A percentile compares a stretch with the other conserved stretches of the same genome.
These are phyloP conservation scores for Suhomyces vadensis DNA, from an alignment of 805 yeast genomes.

Conservation along the genomic window DNA sequence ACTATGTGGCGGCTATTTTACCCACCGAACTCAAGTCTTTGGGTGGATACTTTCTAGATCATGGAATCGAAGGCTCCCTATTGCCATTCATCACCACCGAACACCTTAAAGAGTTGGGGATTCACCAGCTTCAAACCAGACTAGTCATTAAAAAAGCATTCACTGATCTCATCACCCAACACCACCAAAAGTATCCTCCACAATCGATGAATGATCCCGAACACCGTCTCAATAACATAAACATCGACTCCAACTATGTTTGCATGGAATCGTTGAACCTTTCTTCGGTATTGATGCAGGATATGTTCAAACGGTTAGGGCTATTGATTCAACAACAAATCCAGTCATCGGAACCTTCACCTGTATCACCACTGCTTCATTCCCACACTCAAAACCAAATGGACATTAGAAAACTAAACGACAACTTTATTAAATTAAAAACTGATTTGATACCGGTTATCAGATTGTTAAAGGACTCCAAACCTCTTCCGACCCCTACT, in stretches of 20 bases:
- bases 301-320: slow-evolving; percentile 30
- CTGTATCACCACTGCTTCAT: slow-evolving; percentile 16
- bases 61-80: slow-evolving; percentile 72
- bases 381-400: slow-evolving; percentile 12
- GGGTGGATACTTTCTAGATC: slow-evolving; percentile 44
- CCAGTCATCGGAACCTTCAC: slow-evolving; percentile 13
- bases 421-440: slow-evolving; percentile 55
- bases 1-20: slow-evolving; percentile 26
- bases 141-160: slow-evolving; percentile 61
- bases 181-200: slow-evolving; percentile 29
- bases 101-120: slow-evolving; percentile 75
- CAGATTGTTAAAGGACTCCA: slow-evolving; percentile 60
- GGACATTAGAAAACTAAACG: slow-evolving; percentile 47
- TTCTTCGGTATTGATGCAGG: slow-evolving; percentile 37
- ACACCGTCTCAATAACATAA: slow-evolving; percentile 29
- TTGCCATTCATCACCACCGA: slow-evolving; percentile 66
- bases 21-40: slow-evolving; percentile 23
- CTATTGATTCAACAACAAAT: slow-evolving; percentile 18
- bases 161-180: slow-evolving; percentile 48
- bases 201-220: slow-evolving; percentile 28
- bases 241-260: slow-evolving; percentile 38
- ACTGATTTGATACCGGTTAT: slow-evolving; percentile 67
- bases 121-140: slow-evolving; percentile 53
- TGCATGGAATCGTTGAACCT: slow-evolving; percentile 38
- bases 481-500: slow-evolving; percentile 69